phyloP scores from a whole-genome alignment of 2,329 filamentous ascomycete genomes.

The Rhytidhysteron rufulum region DNA sequence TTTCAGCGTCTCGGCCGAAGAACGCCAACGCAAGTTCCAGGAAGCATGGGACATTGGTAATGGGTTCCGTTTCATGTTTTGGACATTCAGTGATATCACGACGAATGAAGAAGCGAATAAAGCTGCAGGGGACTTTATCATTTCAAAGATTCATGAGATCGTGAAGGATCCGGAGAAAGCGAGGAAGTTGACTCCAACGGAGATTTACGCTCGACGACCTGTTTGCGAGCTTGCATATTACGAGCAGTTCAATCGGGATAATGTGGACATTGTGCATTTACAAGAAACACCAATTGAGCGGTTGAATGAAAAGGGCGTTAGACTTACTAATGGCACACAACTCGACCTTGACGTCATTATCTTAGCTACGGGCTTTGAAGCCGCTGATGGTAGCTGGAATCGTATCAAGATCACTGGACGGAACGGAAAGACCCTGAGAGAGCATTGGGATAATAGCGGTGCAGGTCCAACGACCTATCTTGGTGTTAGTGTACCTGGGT shows the following conservation, averaged over 20 bases:
- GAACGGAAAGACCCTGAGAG: slow-evolving; percentile 15
- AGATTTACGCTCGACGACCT: slow-evolving; percentile 3
- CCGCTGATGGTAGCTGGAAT: slow-evolving; percentile 23
- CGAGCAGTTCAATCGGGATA: slow-evolving; percentile 32
- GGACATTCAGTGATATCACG: no score
- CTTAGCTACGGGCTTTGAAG: slow-evolving; percentile 37
- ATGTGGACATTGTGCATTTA: slow-evolving; percentile 44
- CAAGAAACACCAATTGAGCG: slow-evolving; percentile 32
- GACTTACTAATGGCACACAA: slow-evolving; percentile 44
- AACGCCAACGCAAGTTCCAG: background rate
- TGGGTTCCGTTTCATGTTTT: slow-evolving; percentile 53
- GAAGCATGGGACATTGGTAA: background rate
- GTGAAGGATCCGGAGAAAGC: slow-evolving; percentile 18
- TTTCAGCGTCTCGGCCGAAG: background rate
- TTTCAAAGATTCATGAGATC: slow-evolving; percentile 17
- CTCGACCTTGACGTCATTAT: slow-evolving; percentile 52
- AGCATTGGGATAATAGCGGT: slow-evolving; percentile 28
- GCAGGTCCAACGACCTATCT: slow-evolving; percentile 31
- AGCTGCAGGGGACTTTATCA: slow-evolving; percentile 17
- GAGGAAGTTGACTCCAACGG: slow-evolving; percentile 10
- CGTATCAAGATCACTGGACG: slow-evolving; percentile 14
- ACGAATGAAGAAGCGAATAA: slow-evolving; percentile 19
- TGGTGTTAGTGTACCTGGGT: slow-evolving; percentile 28
- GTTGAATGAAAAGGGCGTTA: slow-evolving; percentile 46
- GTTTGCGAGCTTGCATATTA: slow-evolving; percentile 21